These are phyloP conservation scores for Aschersonia sp. DNA, from an alignment of 2,329 filamentous ascomycete species.

Conservation along the genomic window DNA sequence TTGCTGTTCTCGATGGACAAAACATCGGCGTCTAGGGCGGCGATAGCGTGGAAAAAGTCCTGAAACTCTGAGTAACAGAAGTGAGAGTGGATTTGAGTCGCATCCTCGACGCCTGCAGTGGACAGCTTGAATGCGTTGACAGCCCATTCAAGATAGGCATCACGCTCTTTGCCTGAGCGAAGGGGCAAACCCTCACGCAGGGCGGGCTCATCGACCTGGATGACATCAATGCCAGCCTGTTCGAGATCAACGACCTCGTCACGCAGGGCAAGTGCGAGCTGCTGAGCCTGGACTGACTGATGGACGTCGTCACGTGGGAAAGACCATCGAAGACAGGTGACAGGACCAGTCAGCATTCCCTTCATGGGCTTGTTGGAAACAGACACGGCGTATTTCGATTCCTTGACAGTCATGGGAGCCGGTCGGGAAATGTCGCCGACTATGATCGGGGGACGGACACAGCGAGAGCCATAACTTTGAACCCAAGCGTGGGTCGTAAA, in stretches of 20 bases:
- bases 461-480: conserved; percentile 95
- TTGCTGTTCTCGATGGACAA: conserved; percentile 99
- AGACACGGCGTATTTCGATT: conserved; percentile 95
- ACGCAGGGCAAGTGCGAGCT: conserved; percentile 94
- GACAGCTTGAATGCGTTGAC: conserved; percentile 96
- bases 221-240: conserved; percentile 90
- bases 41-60: conserved; percentile 99
- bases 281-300: conserved; percentile 97
- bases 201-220: conserved; percentile 98
- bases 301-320: conserved; percentile 99
- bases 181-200: conserved; percentile 99
- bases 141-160: conserved; percentile 93
- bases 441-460: conserved; percentile 94
- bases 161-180: conserved; percentile 82
- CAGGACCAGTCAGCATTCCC: conserved; percentile 98
- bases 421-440: conserved; percentile 97
- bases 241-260: conserved; percentile 98
- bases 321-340: conserved; percentile 98
- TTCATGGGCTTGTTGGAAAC: conserved; percentile 99
- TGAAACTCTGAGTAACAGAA: conserved; percentile 99
- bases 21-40: conserved; percentile 93
- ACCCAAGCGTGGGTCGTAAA: conserved; percentile 99
- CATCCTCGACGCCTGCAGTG: conserved; percentile 83
- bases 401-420: conserved; percentile 97
- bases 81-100: conserved; percentile 98